Evolutionary conservation across 805 yeast genomes (phyloP).

Genomic region (Saturnispora diversa): DNA sequence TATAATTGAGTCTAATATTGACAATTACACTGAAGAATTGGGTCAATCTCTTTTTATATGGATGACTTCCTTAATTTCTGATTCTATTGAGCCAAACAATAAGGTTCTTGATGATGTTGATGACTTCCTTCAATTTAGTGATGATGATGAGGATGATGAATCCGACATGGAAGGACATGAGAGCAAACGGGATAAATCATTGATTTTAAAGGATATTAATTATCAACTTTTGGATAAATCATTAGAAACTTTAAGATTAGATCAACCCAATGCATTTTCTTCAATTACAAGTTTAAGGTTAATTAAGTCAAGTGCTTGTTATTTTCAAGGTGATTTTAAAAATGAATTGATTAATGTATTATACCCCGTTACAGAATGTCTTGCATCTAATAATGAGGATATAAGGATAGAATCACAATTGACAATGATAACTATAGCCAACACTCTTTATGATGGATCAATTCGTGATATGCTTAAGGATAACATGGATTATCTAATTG

Average conservation of each 20-base stretch:
- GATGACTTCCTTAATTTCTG: slow-evolving; percentile 27
- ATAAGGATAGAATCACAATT: slow-evolving; percentile 45
- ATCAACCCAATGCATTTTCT: slow-evolving; percentile 7
- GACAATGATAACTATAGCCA: slow-evolving; percentile 45
- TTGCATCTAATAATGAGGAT: slow-evolving; percentile 47
- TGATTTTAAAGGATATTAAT: background rate
- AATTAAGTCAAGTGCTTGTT: slow-evolving; percentile 29
- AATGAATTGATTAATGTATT: slow-evolving; percentile 61
- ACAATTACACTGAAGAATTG: slow-evolving; percentile 4
- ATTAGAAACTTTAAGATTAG: background rate
- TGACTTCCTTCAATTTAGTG: slow-evolving; percentile 23
- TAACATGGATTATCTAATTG: slow-evolving; percentile 76
- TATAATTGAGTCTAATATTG: background rate
- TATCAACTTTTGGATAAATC: slow-evolving; percentile 9
- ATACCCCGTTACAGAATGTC: slow-evolving; percentile 62
- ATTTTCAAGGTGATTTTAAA: slow-evolving; percentile 34
- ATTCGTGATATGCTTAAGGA: slow-evolving; percentile 47
- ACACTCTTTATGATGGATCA: slow-evolving; percentile 46
- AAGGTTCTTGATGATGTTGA: slow-evolving; percentile 10
- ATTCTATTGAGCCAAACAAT: background rate
- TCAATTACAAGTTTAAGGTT: slow-evolving; percentile 37
- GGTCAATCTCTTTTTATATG: slow-evolving; percentile 30
- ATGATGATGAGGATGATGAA: slow-evolving; percentile 17
- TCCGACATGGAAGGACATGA: slow-evolving; percentile 13
- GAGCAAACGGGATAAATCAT: slow-evolving; percentile 5